Conservation (phyloP, 2,329 filamentous ascomycete species). For the Emmonsia crescens region DNA sequence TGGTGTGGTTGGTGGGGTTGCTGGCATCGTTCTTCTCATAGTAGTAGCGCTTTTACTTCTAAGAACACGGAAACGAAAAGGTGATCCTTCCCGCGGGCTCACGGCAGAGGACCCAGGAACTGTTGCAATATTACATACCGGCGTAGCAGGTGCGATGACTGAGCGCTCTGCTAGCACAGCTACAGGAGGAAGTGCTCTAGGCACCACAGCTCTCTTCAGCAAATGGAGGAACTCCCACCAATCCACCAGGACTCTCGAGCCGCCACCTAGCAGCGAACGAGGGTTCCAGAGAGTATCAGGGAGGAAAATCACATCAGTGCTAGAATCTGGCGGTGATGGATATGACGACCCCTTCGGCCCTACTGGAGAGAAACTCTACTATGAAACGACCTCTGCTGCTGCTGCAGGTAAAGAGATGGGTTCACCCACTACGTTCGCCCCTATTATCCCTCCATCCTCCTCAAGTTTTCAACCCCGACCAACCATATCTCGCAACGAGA, state of each 20-base stretch:
- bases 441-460: not conserved
- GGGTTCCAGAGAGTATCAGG: constrained; percentile 42
- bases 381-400: constrained; percentile 21
- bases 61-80: constrained; percentile 40
- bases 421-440: not conserved
- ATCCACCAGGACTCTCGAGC: constrained; percentile 25
- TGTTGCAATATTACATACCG: constrained; percentile 7
- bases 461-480: constrained; percentile 5
- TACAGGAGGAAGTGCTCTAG: constrained; percentile 17
- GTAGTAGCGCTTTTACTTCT: constrained; percentile 40
- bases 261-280: constrained; percentile 29
- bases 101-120: constrained; percentile 11
- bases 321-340: constrained; percentile 37
- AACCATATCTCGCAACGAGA: constrained; percentile 8
- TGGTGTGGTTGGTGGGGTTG: constrained; percentile 52
- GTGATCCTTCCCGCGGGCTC: constrained; percentile 3
- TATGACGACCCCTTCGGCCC: constrained; percentile 27
- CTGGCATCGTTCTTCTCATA: constrained; percentile 43
- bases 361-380: constrained; percentile 20
- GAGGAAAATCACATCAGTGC: constrained; percentile 37
- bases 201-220: constrained; percentile 28
- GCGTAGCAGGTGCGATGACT: constrained; percentile 20
- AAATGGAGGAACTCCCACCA: constrained; percentile 31
- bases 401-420: constrained; percentile 18
- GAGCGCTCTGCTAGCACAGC: constrained; percentile 30